Evolutionary conservation across 2,329 filamentous ascomycete genomes (phyloP), one percentile per base, ranked within the genome.

Genomic region (Aspergillus neoniger): DNA sequence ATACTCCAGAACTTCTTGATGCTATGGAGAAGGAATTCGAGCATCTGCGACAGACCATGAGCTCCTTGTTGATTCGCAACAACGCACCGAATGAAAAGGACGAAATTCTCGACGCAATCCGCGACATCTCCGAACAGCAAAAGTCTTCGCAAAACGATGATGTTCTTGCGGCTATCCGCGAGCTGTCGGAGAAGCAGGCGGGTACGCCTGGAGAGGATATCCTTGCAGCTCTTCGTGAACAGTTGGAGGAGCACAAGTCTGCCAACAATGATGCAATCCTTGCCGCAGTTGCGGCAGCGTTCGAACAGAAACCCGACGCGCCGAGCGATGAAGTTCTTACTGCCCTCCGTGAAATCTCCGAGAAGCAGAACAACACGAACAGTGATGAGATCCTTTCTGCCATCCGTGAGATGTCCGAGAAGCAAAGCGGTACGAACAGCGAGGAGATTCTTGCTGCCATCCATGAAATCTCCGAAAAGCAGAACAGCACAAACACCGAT

Each of bases 1-100:
- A 92, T 63, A 84, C 91, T n/a, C 82, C 85, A 0, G 83, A 85
- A 43, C 81, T 91, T n/a, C 83, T 88, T 41, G 88, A 91, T 61
- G 86, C 91, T 54, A 88, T 96, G 74, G 90, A 90, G 72, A 86
- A 87, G 43, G 91, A 96, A 70, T 90, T 96, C 53, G 91, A 95
- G 64, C 88, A 91, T 57, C 83, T 96, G 7, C 88, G 91, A 25
- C 89, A 92, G 17, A 85, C 90, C 0, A 85, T 96, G 53, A 90
- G 92, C 72, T 86, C 84, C 8, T 85, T 88, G 0, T 81, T 91
- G 65, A 80, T 90, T 6, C 86, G 86, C 8, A 82, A 78, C n/a
- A 82, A 84, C 51, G 77, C 81, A n/a, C 74, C 80, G 0, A 77
- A 76, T 21, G 81, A 86, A 64, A 87, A 87, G 69, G 85, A 84